phyloP scores from a whole-genome alignment of 2,329 filamentous ascomycete genomes.

The Hypoxylon sp. region DNA sequence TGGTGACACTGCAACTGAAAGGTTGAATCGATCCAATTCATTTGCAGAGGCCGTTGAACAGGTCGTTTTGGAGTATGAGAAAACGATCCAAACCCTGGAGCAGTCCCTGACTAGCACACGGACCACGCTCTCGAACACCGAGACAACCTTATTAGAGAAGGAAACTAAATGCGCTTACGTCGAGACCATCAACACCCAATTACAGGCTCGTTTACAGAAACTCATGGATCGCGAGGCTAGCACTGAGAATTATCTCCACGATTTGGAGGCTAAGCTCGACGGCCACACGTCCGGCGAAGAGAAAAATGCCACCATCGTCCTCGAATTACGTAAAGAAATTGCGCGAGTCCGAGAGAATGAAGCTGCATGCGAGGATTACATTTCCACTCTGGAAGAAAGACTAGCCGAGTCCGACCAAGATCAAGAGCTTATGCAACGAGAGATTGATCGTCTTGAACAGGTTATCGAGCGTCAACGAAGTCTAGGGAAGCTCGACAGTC shows the following conservation, averaged over 20 bases:
- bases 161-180: conserved; percentile 94
- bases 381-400: conserved; percentile 94
- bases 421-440: conserved; percentile 94
- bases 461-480: conserved; percentile 95
- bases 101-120: conserved; percentile 91
- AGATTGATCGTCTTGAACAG: conserved; percentile 93
- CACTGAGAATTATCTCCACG: conserved; percentile 92
- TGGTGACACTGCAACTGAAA: conserved; percentile 84
- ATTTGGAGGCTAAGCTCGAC: conserved; percentile 90
- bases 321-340: conserved; percentile 92
- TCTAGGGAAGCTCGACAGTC: conserved; percentile 91
- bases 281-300: conserved; percentile 92
- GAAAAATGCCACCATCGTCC: conserved; percentile 86
- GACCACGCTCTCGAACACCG: conserved; percentile 82
- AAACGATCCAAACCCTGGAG: conserved; percentile 95
- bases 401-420: conserved; percentile 97
- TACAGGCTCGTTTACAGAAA: conserved; percentile 92
- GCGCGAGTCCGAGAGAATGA: conserved; percentile 90
- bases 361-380: conserved; percentile 92
- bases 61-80: conserved; percentile 97
- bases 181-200: conserved; percentile 90
- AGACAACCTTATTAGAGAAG: conserved; percentile 88
- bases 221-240: conserved; percentile 89
- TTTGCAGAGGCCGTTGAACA: conserved; percentile 97
- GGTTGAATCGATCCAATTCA: conserved; percentile 92